Evolutionary conservation across 78 protist species (phyloP).

Genomic region (Dictyostelium discoideum): dicty_2.7 NC_007091.3:750501-751000

Average conservation of each 20-base stretch:
- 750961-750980: no score
- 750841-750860: no score
- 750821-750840: neutral
- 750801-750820: neutral
- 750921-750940: no score
- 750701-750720: neutral
- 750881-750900: no score
- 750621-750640: neutral
- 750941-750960: no score
- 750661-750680: neutral
- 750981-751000: no score
- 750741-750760: neutral
- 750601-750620: constrained; percentile 37
- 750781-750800: neutral
- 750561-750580: constrained; percentile 81
- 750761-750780: neutral
- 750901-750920: no score
- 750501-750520: constrained; percentile 74
- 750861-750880: no score
- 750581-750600: constrained; percentile 76
- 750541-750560: constrained; percentile 81
- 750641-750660: neutral
- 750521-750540: constrained; percentile 83
- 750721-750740: neutral
- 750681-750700: neutral